Evolutionary conservation across 352 stramenopile genomes (phyloP).

Genomic region (Pythium phragmitis): DNA sequence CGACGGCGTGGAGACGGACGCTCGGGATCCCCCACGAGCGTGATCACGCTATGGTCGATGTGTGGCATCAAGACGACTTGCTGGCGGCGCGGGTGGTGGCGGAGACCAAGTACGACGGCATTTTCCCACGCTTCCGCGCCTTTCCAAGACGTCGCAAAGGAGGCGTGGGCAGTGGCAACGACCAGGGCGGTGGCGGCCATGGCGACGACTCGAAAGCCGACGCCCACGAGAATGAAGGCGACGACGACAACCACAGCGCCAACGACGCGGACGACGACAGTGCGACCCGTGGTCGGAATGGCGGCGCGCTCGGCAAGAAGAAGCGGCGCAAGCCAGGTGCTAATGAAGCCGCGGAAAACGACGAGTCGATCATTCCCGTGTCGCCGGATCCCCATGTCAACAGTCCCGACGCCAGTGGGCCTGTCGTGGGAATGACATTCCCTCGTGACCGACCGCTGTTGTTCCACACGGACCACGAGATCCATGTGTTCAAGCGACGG

Average conservation of each 20-base stretch:
- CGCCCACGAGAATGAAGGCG: slow-evolving; percentile 34
- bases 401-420: slow-evolving; percentile 41
- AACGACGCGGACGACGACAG: slow-evolving; percentile 39
- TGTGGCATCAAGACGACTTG: slow-evolving; percentile 63
- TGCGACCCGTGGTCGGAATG: slow-evolving; percentile 19
- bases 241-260: slow-evolving; percentile 34
- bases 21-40: slow-evolving; percentile 50
- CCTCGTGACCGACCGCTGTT: slow-evolving; percentile 41
- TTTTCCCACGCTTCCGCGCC: slow-evolving; percentile 56
- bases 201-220: slow-evolving; percentile 20
- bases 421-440: slow-evolving; percentile 61
- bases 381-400: slow-evolving; percentile 77
- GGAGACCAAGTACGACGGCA: slow-evolving; percentile 61
- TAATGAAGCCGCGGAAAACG: slow-evolving; percentile 39
- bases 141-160: slow-evolving; percentile 35
- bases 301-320: slow-evolving; percentile 29
- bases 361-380: slow-evolving; percentile 57
- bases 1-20: slow-evolving; percentile 55
- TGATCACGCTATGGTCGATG: slow-evolving; percentile 70
- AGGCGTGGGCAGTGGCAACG: neutral
- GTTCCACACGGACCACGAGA: slow-evolving; percentile 40
- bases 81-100: slow-evolving; percentile 55
- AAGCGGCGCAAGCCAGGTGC: slow-evolving; percentile 50
- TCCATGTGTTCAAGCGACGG: slow-evolving; percentile 64
- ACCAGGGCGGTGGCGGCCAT: slow-evolving; percentile 19